Conservation (phyloP, 768 basidiomycete genomes). For the Thelephora ganbajun region DNA sequence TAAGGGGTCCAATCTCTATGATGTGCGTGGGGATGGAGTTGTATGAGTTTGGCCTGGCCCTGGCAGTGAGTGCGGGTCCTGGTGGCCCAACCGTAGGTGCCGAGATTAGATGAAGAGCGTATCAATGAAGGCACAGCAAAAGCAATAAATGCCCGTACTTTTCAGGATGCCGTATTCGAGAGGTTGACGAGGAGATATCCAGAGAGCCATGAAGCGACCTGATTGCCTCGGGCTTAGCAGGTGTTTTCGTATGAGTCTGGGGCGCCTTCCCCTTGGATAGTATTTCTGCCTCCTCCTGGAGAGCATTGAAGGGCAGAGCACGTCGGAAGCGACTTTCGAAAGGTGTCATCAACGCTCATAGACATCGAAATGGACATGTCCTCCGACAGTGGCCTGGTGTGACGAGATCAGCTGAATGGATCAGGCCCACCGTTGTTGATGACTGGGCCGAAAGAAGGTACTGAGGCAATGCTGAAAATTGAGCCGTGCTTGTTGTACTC, state of each 20-base stretch:
- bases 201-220: background rate
- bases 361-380: constrained; percentile 44
- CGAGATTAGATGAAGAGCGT: constrained; percentile 63
- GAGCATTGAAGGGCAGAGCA: constrained; percentile 54
- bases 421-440: constrained; percentile 48
- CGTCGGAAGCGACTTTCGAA: constrained; percentile 72
- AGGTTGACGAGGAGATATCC: background rate
- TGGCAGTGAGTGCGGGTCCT: constrained; percentile 25
- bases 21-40: constrained; percentile 36
- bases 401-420: constrained; percentile 54
- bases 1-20: constrained; percentile 59
- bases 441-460: constrained; percentile 66
- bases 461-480: constrained; percentile 58
- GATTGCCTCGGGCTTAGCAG: background rate
- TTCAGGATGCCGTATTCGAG: constrained; percentile 81
- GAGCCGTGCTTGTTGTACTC: constrained; percentile 42
- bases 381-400: constrained; percentile 45
- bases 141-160: constrained; percentile 32
- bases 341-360: constrained; percentile 52
- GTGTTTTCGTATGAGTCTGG: too few relatives aligned
- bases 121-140: constrained; percentile 14
- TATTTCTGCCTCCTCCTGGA: constrained; percentile 39
- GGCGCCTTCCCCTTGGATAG: constrained; percentile 11
- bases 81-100: constrained; percentile 30
- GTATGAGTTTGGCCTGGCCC: constrained; percentile 77